These are phyloP conservation scores for Cordyceps javanica DNA, from an alignment of 2,329 filamentous ascomycete species.

Conservation along the genomic window DNA sequence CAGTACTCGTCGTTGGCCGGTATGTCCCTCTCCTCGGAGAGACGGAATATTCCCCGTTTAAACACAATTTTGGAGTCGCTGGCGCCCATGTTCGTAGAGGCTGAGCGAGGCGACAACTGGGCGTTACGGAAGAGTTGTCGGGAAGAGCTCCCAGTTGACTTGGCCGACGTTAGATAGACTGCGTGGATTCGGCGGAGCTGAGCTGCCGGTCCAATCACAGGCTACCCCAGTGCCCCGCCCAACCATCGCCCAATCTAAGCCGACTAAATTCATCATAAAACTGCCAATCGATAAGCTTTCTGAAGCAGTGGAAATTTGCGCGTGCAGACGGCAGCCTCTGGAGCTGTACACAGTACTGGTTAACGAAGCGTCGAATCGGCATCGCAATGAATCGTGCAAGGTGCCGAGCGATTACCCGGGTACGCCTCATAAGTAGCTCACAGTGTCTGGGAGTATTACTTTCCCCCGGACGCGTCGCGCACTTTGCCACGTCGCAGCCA, in stretches of 20 bases:
- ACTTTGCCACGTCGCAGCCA: not conserved
- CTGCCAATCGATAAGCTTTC: constrained; percentile 2
- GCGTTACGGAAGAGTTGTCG: not conserved
- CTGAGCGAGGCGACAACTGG: constrained; percentile 14
- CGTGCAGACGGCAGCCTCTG: not conserved
- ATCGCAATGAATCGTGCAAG: constrained; percentile 1
- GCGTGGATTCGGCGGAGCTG: constrained; percentile 5
- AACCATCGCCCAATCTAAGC: not conserved
- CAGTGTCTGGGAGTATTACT: not conserved
- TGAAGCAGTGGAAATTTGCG: not conserved
- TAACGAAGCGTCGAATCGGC: not conserved
- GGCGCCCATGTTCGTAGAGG: constrained; percentile 67
- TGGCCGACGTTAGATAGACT: constrained; percentile 8
- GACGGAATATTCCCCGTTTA: constrained; percentile 94
- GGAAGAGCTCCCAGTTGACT: constrained; percentile 6
- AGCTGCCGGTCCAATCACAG: not conserved
- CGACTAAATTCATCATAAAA: not conserved
- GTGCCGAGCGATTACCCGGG: not conserved
- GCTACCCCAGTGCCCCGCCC: not conserved
- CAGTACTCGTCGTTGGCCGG: constrained; percentile 86
- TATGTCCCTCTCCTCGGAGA: constrained; percentile 88
- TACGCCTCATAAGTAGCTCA: not conserved
- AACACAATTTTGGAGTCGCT: constrained; percentile 98
- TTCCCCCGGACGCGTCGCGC: not conserved
- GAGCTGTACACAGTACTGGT: not conserved